Evolutionary conservation across 805 yeast species (phyloP).

Genomic region (Cyberlindnera misumaiensis): DNA sequence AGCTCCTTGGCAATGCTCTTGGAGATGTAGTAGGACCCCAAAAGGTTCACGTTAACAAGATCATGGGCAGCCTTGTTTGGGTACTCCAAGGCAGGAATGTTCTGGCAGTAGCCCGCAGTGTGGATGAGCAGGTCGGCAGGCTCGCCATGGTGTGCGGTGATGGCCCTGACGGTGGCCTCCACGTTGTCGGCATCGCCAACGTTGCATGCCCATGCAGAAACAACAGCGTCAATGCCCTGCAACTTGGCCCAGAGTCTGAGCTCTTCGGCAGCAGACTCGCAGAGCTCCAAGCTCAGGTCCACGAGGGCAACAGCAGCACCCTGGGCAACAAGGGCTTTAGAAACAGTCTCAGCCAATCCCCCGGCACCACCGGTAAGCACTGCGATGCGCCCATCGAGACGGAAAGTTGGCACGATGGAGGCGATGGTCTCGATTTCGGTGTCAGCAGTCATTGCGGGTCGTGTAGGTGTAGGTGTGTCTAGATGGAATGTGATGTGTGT

Average conservation of each 20-base stretch:
- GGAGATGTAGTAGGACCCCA: conserved; percentile 72
- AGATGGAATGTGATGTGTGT: background rate
- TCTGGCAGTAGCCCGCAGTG: conserved; percentile 84
- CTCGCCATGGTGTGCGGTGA: conserved; percentile 51
- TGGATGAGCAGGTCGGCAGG: conserved; percentile 62
- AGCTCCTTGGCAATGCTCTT: conserved; percentile 66
- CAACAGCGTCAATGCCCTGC: conserved; percentile 26
- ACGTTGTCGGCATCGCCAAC: conserved; percentile 60
- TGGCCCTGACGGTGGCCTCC: conserved; percentile 44
- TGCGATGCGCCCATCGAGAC: conserved; percentile 66
- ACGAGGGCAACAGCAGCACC: conserved; percentile 73
- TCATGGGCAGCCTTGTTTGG: conserved; percentile 65
- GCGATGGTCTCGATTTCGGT: conserved; percentile 17
- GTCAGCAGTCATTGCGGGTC: conserved; percentile 13
- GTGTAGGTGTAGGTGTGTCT: background rate
- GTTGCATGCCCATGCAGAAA: conserved; percentile 68
- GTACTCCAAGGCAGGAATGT: conserved; percentile 70
- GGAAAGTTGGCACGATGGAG: conserved; percentile 45
- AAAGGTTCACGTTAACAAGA: conserved; percentile 61
- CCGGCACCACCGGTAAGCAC: conserved; percentile 80
- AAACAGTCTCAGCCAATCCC: conserved; percentile 59
- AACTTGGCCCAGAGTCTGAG: conserved; percentile 40
- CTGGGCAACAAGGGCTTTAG: conserved; percentile 63
- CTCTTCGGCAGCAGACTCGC: conserved; percentile 47
- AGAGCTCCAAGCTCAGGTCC: conserved; percentile 58